Evolutionary conservation across 495 filamentous ascomycete genomes (phyloP).

Genomic region (Xylaria cubensis): DNA sequence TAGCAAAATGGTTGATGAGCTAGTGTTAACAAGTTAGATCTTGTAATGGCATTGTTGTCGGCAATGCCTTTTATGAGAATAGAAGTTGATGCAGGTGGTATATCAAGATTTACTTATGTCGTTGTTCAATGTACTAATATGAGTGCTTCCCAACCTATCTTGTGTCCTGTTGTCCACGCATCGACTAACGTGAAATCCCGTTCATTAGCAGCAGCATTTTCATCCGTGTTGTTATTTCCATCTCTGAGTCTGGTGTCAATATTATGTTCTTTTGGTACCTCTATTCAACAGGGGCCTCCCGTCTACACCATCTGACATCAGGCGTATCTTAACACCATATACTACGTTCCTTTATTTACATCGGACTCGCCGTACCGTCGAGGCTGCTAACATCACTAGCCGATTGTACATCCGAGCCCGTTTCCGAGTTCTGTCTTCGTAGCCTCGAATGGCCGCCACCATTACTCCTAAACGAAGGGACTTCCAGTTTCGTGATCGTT

Average conservation of each 20-base stretch:
- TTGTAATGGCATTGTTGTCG: no score
- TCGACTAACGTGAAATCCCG: no score
- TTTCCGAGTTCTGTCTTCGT: constrained; percentile 40
- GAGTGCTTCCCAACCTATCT: no score
- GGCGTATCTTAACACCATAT: not conserved
- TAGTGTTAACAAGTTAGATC: no score
- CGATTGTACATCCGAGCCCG: constrained; percentile 38
- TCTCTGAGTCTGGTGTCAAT: not conserved
- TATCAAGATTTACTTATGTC: no score
- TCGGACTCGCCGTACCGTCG: constrained; percentile 37
- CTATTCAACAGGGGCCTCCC: not conserved
- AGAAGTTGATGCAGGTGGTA: no score
- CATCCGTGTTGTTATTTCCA: no score
- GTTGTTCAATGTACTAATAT: no score
- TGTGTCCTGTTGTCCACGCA: no score
- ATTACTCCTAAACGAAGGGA: constrained; percentile 51
- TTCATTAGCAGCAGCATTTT: no score
- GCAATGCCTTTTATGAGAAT: no score
- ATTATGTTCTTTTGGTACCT: not conserved
- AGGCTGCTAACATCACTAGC: constrained; percentile 37
- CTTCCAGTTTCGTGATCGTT: constrained; percentile 58
- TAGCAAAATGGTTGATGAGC: no score
- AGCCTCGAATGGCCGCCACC: constrained; percentile 32
- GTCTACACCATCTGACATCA: not conserved
- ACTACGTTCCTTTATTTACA: constrained; percentile 28